Percentiles rank a stretch among this genome's conserved stretches.
phyloP scores from a whole-genome alignment of 805 yeast species.

The Cyberlindnera misumaiensis region DNA sequence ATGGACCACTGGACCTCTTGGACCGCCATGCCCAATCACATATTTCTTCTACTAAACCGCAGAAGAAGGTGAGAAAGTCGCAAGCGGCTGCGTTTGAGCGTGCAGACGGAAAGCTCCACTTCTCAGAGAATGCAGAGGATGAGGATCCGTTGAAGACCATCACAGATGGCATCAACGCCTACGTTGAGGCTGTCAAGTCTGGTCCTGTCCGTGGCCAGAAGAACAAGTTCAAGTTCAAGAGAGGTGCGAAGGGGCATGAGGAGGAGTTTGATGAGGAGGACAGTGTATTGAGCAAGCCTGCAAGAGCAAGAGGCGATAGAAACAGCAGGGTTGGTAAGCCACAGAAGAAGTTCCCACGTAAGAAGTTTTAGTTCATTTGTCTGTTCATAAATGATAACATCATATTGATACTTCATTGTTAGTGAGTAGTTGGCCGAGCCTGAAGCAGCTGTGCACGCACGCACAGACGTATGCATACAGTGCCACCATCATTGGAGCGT shows the following conservation, averaged over 20 bases:
- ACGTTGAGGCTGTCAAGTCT: constrained; percentile 85
- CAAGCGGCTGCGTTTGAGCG: constrained; percentile 29
- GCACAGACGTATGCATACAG: too few relatives aligned
- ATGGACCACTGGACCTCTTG: constrained; percentile 82
- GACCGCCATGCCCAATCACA: constrained; percentile 81
- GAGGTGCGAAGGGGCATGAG: constrained; percentile 45
- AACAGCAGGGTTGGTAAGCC: constrained; percentile 21
- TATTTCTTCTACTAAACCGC: constrained; percentile 82
- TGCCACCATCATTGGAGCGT: too few relatives aligned
- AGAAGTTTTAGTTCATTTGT: constrained; percentile 38
- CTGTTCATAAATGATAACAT: neutral
- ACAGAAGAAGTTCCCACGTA: constrained; percentile 41
- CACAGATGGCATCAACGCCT: constrained; percentile 74
- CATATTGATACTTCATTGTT: too few relatives aligned
- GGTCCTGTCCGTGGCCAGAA: constrained; percentile 93
- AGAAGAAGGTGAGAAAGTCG: constrained; percentile 42
- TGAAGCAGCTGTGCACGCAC: too few relatives aligned
- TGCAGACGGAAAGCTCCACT: constrained; percentile 58
- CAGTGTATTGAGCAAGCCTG: constrained; percentile 23
- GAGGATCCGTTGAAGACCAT: constrained; percentile 43
- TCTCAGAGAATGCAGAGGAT: constrained; percentile 30
- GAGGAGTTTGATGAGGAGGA: constrained; percentile 47
- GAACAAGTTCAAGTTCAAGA: constrained; percentile 83
- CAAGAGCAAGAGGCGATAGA: constrained; percentile 8
- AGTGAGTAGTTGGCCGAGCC: too few relatives aligned